These are phyloP conservation scores for Epichloe coenophiala DNA, from an alignment of 2,329 filamentous ascomycete genomes.

Conservation along the genomic window DNA sequence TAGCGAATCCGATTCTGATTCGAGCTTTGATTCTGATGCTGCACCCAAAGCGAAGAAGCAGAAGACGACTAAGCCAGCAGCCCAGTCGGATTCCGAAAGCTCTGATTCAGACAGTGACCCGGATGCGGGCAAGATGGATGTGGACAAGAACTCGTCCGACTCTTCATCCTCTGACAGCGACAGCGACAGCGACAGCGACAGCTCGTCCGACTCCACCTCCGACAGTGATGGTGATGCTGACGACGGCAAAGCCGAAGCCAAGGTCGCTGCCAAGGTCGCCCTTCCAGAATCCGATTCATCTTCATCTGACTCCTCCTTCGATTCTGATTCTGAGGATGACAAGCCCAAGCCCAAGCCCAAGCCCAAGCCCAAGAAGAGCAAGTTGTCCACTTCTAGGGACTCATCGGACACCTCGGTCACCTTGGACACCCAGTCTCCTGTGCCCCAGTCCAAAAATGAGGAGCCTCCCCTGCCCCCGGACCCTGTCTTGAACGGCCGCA, in stretches of 20 bases:
- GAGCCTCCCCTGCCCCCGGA: slow-evolving; percentile 45
- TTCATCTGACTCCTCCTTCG: slow-evolving; percentile 19
- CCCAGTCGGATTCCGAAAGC: slow-evolving; percentile 6
- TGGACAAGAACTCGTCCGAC: slow-evolving; percentile 14
- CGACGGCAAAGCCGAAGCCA: slow-evolving; percentile 4
- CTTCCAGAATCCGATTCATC: slow-evolving; percentile 12
- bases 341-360: slow-evolving; percentile 14
- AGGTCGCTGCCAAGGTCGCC: slow-evolving; percentile 13
- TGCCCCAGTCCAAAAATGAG: slow-evolving; percentile 17
- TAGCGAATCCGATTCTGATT: slow-evolving; percentile 22
- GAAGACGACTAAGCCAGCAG: slow-evolving; percentile 21
- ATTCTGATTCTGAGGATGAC: slow-evolving; percentile 18
- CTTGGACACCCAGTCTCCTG: slow-evolving; percentile 36
- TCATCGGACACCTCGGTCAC: slow-evolving; percentile 35
- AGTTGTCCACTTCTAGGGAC: slow-evolving; percentile 11
- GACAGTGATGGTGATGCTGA: slow-evolving; percentile 6
- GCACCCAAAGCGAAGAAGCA: slow-evolving; percentile 40
- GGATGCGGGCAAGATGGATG: slow-evolving; percentile 7
- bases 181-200: slow-evolving; percentile 6
- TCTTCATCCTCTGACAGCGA: slow-evolving; percentile 10
- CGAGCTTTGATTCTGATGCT: slow-evolving; percentile 31
- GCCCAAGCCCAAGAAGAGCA: slow-evolving; percentile 11
- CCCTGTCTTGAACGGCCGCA: slow-evolving; percentile 24
- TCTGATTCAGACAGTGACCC: slow-evolving; percentile 8
- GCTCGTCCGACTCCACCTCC: slow-evolving; percentile 11